Percentiles rank a stretch among this genome's conserved stretches.
These are phyloP conservation scores for Stephanodiscus triporus DNA, from an alignment of 108 stramenopile species.

Conservation along the genomic window DNA sequence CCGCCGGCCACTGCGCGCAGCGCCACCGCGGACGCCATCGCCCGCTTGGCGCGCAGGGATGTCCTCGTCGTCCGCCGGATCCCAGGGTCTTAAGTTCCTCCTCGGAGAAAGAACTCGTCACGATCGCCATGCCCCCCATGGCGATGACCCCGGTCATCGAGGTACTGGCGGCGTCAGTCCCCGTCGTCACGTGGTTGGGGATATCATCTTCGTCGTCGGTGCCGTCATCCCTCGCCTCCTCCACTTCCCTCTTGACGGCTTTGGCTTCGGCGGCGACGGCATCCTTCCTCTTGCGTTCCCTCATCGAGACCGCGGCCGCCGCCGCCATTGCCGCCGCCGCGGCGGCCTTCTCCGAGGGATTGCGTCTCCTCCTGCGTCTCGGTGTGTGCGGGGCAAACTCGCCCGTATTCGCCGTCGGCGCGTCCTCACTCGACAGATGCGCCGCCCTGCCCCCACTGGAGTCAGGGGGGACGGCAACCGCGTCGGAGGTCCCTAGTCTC, in stretches of 20 bases:
- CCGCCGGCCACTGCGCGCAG: constrained; percentile 47
- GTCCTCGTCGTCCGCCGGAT: constrained; percentile 42
- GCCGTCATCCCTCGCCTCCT: not conserved
- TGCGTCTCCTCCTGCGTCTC: constrained; percentile 19
- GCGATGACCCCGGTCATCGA: not conserved
- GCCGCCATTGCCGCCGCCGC: constrained; percentile 37
- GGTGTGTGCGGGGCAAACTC: not conserved
- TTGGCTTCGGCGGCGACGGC: constrained; percentile 21
- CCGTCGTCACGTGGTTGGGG: no score
- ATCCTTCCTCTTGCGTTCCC: constrained; percentile 19
- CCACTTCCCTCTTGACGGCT: not conserved
- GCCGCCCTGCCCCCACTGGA: not conserved
- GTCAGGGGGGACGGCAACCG: not conserved
- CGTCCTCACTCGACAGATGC: not conserved
- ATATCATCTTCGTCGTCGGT: not conserved
- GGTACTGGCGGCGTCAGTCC: not conserved
- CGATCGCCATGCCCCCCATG: not conserved
- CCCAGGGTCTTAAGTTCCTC: constrained; percentile 22
- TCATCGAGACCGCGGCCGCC: constrained; percentile 37
- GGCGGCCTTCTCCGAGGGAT: constrained; percentile 38
- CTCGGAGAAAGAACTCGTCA: constrained; percentile 4
- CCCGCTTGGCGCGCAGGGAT: constrained; percentile 48
- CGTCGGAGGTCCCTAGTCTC: not conserved
- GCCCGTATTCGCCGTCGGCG: not conserved
- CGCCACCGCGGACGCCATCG: constrained; percentile 44